Percentiles rank a stretch among this genome's conserved stretches.
These are phyloP conservation scores for Lathyrus oleraceus DNA, from an alignment of 306 rosid species.

Conservation along the genomic window DNA sequence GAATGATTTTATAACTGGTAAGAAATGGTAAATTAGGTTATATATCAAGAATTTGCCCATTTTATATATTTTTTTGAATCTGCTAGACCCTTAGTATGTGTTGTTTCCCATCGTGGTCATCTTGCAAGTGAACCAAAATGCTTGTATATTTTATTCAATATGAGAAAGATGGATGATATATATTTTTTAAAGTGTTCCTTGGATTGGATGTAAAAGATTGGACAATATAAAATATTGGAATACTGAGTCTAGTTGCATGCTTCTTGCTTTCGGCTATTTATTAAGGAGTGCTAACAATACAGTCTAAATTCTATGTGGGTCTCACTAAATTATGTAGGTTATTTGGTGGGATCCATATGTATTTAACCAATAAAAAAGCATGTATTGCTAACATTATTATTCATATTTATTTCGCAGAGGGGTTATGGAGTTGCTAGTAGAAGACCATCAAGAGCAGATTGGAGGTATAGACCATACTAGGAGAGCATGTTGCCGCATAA, in stretches of 20 bases:
- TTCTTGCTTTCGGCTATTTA: conserved; percentile 18
- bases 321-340: too few relatives aligned
- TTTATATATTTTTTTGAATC: not conserved
- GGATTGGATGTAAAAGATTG: conserved; percentile 4
- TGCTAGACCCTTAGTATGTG: not conserved
- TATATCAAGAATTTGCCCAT: conserved; percentile 9
- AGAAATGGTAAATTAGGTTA: not conserved
- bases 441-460: conserved; percentile 88
- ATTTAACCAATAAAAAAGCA: too few relatives aligned
- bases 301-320: too few relatives aligned
- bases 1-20: conserved; percentile 15
- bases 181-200: conserved; percentile 5
- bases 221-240: conserved; percentile 4
- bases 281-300: not conserved
- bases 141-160: not conserved
- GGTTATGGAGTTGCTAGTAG: conserved; percentile 78
- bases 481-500: conserved; percentile 15
- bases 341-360: too few relatives aligned
- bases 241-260: conserved; percentile 14
- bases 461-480: conserved; percentile 97
- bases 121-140: conserved; percentile 4
- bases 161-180: conserved; percentile 3
- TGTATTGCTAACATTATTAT: too few relatives aligned
- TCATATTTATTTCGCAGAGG: conserved; percentile 60
- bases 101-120: not conserved